Base-by-base conservation (phyloP, 371 early-diverging fungal genomes). In the Mortierella sp. region DNA sequence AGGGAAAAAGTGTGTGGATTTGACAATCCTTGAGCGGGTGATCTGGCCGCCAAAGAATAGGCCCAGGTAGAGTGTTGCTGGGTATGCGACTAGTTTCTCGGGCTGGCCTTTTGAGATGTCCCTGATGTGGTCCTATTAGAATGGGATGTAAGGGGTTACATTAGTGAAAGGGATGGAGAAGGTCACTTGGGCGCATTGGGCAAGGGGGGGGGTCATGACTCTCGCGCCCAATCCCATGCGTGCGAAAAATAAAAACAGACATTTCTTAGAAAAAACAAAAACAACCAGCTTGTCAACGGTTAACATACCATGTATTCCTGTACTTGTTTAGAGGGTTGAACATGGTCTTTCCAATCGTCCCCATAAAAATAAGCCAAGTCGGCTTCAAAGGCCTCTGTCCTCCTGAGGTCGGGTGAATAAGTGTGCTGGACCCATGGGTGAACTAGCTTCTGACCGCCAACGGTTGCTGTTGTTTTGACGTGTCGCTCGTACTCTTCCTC, bases 341-440 rank as follows among this genome's bases (percentile, higher is more conserved):
- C 55, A 11, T 83, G 59, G 5, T 83, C 64, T 46, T 72, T 77
- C 77, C 80, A 83, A 37, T 83, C 77, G 3, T 73, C 51, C 21
- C 83, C 83, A 46, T 83, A 83, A 57, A 80, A 83, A 70, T 83
- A 83, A 0, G 51, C 77, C 24, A 83, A 72, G 74, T 83, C 83
- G 3, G 80, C 76, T 48, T 83, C 83, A 69, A 83, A 77, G 26
- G 77, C 80, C 46, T 74, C 76, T 14, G 80, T 76, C 61, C 83
- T 69, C 72, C 74, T 73, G 26, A 83, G 69, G 9, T 77, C 75
- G 54, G 83, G 83, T n/a, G 80, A 67, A 43, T 83, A 76, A 1
- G 83, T 54, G 53, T 76, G 74, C 31, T 44, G 19, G 21, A 83
- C 53, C 77, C 74, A 80, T n/a, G 80, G 77, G 53, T 80, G 77